Evolutionary conservation across 2,329 filamentous ascomycete species (phyloP), one percentile per base, ranked within the genome.

Genomic region (Trichoderma sp.): DNA sequence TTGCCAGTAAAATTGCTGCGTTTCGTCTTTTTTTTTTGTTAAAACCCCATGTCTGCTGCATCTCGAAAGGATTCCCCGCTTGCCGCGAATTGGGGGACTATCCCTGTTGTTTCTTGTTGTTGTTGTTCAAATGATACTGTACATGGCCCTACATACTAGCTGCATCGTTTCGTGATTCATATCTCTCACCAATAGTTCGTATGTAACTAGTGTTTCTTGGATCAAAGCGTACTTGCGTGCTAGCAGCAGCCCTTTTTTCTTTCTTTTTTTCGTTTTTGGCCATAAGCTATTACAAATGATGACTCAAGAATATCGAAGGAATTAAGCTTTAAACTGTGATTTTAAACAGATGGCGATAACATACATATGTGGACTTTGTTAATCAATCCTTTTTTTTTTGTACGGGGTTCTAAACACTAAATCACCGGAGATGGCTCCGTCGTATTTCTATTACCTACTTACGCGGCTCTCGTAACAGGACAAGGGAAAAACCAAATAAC

Each of bases 291-390:
- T 61, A 54, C 60, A 32, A 54, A 64, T 43, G 46, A 63, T 51
- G 26, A 43, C 49, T 52, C 16, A 51, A 28, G 14, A 26, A n/a
- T 21, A 37, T 14, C 4, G 7, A 43, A 43, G 32, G 52, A 54
- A 54, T 39, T 64, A 64, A 64, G 16, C 60, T 54, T 64, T 54
- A 21, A 54, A 30, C 60, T 64, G 60, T 21, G 46, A 5, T 52
- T 52, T 39, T 54, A 54, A 54, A 64, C 13, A 21, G 34, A 37
- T 49, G 34, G 32, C 60, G 24, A 18, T 21, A 16, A 13, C 8
- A 28, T n/a, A 13, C 8, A 28, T n/a, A n/a, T 55, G 28, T n/a
- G 51, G 26, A 54, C 28, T 55, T 55, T 54, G 54, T 21, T 39
- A 18, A 64, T 28, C 34, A 24, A 18, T 7, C 32, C 32, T 32